Percentiles rank a stretch among this genome's conserved stretches.
These are phyloP conservation scores for Apium graveolens DNA, from an alignment of 129 eudicot genomes.

Conservation along the genomic window DNA sequence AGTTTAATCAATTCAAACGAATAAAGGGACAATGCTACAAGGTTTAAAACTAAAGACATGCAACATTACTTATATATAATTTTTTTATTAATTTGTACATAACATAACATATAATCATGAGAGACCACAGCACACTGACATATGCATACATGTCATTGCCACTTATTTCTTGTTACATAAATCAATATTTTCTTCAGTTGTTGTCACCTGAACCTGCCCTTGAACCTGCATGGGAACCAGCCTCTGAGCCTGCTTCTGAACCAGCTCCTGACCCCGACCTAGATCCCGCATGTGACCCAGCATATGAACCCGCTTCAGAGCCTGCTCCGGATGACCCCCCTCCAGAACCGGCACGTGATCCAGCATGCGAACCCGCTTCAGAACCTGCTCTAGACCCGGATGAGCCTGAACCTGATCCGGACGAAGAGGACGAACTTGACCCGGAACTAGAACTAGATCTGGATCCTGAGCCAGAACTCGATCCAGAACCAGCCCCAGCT, in stretches of 20 bases:
- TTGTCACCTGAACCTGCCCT: not conserved
- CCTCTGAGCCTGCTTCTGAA: not conserved
- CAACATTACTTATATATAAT: not conserved
- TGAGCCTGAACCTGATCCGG: conserved; percentile 41
- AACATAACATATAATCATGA: not conserved
- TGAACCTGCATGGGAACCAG: not conserved
- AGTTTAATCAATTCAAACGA: too few species aligned
- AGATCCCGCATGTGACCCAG: not conserved
- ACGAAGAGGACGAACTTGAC: conserved; percentile 24
- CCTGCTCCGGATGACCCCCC: conserved; percentile 13
- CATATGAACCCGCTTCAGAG: not conserved
- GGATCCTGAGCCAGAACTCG: conserved; percentile 50
- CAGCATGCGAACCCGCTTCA: conserved; percentile 37
- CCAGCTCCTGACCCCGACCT: conserved; percentile 14
- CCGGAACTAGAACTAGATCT: conserved; percentile 43
- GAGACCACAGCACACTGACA: not conserved
- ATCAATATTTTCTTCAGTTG: not conserved
- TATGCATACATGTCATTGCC: not conserved
- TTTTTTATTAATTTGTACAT: not conserved
- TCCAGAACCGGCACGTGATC: conserved; percentile 34
- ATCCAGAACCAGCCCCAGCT: conserved; percentile 47
- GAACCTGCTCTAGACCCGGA: conserved; percentile 15
- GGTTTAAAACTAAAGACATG: too few species aligned
- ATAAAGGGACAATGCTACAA: too few species aligned
- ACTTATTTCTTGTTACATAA: not conserved